These are phyloP conservation scores for Lindgomyces ingoldianus DNA, from an alignment of 495 filamentous ascomycete genomes.

Conservation along the genomic window DNA sequence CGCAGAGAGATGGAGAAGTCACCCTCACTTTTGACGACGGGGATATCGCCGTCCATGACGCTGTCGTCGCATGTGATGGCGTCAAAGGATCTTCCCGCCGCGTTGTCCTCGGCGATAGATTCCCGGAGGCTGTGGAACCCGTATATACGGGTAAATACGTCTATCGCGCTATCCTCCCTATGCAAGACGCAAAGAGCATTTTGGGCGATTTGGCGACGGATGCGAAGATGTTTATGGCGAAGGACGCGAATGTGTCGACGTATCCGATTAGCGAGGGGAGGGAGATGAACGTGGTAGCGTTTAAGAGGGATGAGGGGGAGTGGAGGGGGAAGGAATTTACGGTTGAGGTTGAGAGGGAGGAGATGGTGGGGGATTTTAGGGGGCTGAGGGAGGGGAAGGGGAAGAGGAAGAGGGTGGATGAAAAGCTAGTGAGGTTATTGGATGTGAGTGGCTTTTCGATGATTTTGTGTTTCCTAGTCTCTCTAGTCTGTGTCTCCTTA, in stretches of 20 bases:
- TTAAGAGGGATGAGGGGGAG: slow-evolving; percentile 13
- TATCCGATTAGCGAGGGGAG: slow-evolving; percentile 26
- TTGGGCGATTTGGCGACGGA: slow-evolving; percentile 23
- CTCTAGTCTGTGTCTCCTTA: neutral
- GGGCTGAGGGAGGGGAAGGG: slow-evolving; percentile 12
- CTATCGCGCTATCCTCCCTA: slow-evolving; percentile 26
- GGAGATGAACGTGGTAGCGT: slow-evolving; percentile 27
- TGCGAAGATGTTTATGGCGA: slow-evolving; percentile 27
- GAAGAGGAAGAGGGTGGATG: neutral
- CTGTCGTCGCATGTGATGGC: slow-evolving; percentile 28
- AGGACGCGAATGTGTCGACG: slow-evolving; percentile 16
- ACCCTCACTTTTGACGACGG: slow-evolving; percentile 27
- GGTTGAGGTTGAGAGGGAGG: slow-evolving; percentile 6
- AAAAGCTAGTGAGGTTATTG: slow-evolving; percentile 4
- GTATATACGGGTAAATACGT: slow-evolving; percentile 28
- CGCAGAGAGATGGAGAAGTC: slow-evolving; percentile 10
- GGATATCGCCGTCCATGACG: slow-evolving; percentile 7
- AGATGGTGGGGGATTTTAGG: slow-evolving; percentile 26
- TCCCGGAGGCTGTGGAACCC: slow-evolving; percentile 17
- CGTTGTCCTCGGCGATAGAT: slow-evolving; percentile 17
- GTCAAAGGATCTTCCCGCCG: slow-evolving; percentile 26
- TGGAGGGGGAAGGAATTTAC: slow-evolving; percentile 15
- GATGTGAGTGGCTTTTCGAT: neutral
- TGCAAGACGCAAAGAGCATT: slow-evolving; percentile 25
- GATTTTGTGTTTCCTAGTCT: neutral